phyloP scores from a whole-genome alignment of 345 rosid species.

The Cardiospermum halicacabum region DNA sequence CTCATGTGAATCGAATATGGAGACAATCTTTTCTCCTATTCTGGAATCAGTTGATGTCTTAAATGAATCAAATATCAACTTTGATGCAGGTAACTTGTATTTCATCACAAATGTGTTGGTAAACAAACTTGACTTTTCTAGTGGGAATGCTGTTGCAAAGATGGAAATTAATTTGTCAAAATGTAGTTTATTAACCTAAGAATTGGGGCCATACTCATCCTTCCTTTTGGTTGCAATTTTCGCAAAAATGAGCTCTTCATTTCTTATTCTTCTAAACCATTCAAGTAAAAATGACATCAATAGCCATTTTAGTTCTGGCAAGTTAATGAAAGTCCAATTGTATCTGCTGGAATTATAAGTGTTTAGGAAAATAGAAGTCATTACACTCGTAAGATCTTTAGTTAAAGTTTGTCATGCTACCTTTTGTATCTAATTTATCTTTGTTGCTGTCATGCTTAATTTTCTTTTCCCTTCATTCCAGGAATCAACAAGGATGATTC shows the following conservation, averaged over 20 bases:
- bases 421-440: not conserved
- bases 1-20: conserved; percentile 43
- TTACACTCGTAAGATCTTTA: not conserved
- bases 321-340: not conserved
- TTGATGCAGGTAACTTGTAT: conserved; percentile 30
- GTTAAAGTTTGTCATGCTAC: not conserved
- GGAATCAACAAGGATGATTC: conserved; percentile 26
- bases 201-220: not conserved
- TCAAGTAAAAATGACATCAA: not conserved
- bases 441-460: not conserved
- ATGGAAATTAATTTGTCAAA: not conserved
- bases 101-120: not conserved
- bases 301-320: not conserved
- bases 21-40: conserved; percentile 81
- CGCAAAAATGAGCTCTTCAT: not conserved
- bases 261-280: not conserved
- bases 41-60: conserved; percentile 37
- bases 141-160: not conserved
- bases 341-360: not conserved
- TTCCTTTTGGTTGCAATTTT: not conserved
- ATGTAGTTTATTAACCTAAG: not conserved
- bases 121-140: no score
- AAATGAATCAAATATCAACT: conserved; percentile 36
- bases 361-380: no score
- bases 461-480: conserved; percentile 14